Conservation (phyloP, 2,329 filamentous ascomycete genomes). For the Ophioceras dolichostomum region DNA sequence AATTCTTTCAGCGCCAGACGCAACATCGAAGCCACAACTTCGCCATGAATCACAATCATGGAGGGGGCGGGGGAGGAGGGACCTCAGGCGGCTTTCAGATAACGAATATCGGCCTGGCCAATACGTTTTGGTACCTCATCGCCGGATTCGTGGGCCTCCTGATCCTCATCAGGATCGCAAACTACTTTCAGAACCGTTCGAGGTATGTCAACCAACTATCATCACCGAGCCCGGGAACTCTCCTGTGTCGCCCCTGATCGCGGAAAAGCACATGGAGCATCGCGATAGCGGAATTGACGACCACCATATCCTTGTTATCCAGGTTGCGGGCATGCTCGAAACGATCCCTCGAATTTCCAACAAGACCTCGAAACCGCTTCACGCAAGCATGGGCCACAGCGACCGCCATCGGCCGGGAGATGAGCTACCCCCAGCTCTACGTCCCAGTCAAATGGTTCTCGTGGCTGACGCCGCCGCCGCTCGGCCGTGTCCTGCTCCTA, state of each 20-base stretch:
- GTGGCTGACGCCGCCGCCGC: slow-evolving; percentile 46
- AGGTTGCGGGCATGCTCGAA: slow-evolving; percentile 35
- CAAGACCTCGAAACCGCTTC: slow-evolving; percentile 32
- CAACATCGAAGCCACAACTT: too few species aligned
- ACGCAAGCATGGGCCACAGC: slow-evolving; percentile 44
- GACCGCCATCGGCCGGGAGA: slow-evolving; percentile 44
- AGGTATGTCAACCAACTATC: slow-evolving; percentile 21
- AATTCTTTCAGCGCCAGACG: too few species aligned
- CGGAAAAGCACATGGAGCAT: too few species aligned
- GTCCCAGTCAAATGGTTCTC: slow-evolving; percentile 30
- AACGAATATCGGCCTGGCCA: slow-evolving; percentile 37
- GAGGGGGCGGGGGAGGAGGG: slow-evolving; percentile 2
- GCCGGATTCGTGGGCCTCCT: slow-evolving; percentile 33
- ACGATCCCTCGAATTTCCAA: slow-evolving; percentile 33
- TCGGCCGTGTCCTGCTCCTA: slow-evolving; percentile 42
- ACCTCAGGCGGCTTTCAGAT: slow-evolving; percentile 19
- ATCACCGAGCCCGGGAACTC: too few species aligned
- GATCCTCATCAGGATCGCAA: slow-evolving; percentile 26
- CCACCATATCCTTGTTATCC: not conserved
- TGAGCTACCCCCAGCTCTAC: slow-evolving; percentile 41
- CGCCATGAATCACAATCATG: slow-evolving; percentile 5
- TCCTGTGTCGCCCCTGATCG: not conserved
- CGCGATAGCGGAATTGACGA: too few species aligned
- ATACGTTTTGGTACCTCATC: slow-evolving; percentile 47
- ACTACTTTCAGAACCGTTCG: slow-evolving; percentile 25